A percentile compares a stretch with the other conserved stretches of the same genome.
Conservation (phyloP, 352 stramenopile genomes). For the Aphanomyces astaci region DNA sequence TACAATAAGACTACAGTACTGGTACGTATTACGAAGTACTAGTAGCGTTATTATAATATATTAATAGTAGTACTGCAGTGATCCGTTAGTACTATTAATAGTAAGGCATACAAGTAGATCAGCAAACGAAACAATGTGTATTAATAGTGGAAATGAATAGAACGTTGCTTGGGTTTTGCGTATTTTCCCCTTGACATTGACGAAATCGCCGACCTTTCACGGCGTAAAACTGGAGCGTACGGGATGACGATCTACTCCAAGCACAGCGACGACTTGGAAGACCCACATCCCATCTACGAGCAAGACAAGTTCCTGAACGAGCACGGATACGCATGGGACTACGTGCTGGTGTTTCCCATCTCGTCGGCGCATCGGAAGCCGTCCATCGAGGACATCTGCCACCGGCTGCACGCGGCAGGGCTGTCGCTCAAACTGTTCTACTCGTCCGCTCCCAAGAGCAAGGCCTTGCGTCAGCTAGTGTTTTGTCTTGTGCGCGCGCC, state of each 20-base stretch:
- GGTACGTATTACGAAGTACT: too few relatives aligned
- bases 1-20: too few relatives aligned
- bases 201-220: not conserved
- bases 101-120: too few relatives aligned
- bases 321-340: constrained; percentile 1
- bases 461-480: constrained; percentile 29
- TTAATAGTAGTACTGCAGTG: too few relatives aligned
- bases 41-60: too few relatives aligned
- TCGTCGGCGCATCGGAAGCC: not conserved
- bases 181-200: too few relatives aligned
- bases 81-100: too few relatives aligned
- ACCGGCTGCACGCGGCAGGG: constrained; percentile 36
- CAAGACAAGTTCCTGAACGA: not conserved
- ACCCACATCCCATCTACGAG: not conserved
- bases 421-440: constrained; percentile 70
- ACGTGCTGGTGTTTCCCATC: not conserved
- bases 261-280: not conserved
- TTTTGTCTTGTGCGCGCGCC: constrained; percentile 77
- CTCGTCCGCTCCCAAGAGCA: constrained; percentile 42
- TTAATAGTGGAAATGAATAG: too few relatives aligned
- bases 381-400: constrained; percentile 14
- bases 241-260: not conserved
- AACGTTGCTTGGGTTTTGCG: too few relatives aligned
- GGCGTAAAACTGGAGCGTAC: too few relatives aligned
- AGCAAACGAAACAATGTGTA: too few relatives aligned